These are phyloP conservation scores for Ceratocystis albifundus DNA, from an alignment of 2,329 filamentous ascomycete genomes.

Conservation along the genomic window DNA sequence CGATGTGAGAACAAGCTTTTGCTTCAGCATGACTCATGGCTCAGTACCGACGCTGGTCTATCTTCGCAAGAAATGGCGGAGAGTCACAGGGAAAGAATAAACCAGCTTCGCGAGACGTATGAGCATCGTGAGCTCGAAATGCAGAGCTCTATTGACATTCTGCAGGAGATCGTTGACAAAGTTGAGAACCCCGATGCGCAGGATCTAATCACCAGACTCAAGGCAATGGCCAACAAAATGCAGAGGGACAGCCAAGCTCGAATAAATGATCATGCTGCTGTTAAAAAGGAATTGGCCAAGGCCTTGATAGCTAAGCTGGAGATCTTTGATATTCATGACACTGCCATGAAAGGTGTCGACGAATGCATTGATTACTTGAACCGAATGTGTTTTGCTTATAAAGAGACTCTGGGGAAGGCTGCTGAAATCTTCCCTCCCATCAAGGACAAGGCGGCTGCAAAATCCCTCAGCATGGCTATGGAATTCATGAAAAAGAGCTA, in stretches of 20 bases:
- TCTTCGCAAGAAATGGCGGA: background rate
- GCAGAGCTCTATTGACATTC: background rate
- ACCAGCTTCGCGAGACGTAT: background rate
- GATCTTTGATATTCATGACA: background rate
- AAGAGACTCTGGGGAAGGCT: background rate
- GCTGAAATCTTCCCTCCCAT: background rate
- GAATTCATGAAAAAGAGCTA: background rate
- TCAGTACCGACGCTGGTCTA: background rate
- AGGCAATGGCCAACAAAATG: background rate
- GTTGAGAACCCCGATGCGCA: background rate
- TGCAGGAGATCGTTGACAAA: background rate
- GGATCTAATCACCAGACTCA: background rate
- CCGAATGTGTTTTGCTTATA: background rate
- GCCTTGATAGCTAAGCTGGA: background rate
- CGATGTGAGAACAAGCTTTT: background rate
- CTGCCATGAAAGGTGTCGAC: background rate
- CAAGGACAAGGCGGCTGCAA: background rate
- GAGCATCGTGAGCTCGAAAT: background rate
- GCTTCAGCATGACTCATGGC: background rate
- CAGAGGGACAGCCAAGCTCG: background rate
- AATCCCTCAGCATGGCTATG: background rate
- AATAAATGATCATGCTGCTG: background rate
- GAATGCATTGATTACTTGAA: background rate
- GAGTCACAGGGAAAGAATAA: slow-evolving; percentile 4
- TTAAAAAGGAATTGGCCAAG: background rate